Evolutionary conservation across 129 eudicot genomes (phyloP).

Genomic region (Arctium lappa): DNA sequence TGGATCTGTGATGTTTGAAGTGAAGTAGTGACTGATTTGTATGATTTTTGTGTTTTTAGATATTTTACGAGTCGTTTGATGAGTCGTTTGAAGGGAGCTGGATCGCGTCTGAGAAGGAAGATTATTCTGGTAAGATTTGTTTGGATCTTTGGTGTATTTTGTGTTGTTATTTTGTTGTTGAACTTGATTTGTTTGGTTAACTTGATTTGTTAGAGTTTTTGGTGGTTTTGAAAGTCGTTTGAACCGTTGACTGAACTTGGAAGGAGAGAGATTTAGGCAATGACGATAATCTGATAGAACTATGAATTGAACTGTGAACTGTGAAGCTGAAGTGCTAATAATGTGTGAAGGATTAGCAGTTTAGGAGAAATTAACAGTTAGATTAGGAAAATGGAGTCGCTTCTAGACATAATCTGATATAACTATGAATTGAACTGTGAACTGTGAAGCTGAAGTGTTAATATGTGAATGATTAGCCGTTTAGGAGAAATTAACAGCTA

Average conservation of each 20-base stretch:
- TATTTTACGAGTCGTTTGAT: constrained; percentile 78
- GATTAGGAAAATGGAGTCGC: not conserved
- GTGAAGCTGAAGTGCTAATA: not conserved
- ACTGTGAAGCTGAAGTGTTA: not conserved
- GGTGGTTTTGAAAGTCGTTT: not conserved
- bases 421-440: not conserved
- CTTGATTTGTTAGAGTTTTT: not conserved
- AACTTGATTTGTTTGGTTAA: not conserved
- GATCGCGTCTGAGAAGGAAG: constrained; percentile 87
- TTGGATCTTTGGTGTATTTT: not conserved
- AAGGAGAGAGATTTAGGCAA: not conserved
- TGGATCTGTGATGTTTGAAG: constrained; percentile 30
- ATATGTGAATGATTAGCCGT: not conserved
- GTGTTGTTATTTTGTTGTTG: not conserved
- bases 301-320: not conserved
- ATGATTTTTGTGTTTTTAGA: constrained; percentile 27
- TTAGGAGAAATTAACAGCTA: not conserved
- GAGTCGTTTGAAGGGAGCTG: constrained; percentile 79
- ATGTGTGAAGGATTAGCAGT: not conserved
- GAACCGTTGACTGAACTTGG: not conserved
- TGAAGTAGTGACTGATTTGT: not conserved
- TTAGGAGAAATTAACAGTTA: not conserved
- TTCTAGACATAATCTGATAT: not conserved
- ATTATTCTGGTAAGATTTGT: constrained; percentile 53
- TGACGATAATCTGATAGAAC: not conserved